Conservation (phyloP, 108 stramenopile genomes). For the Cyclostephanos tholiformis region DNA sequence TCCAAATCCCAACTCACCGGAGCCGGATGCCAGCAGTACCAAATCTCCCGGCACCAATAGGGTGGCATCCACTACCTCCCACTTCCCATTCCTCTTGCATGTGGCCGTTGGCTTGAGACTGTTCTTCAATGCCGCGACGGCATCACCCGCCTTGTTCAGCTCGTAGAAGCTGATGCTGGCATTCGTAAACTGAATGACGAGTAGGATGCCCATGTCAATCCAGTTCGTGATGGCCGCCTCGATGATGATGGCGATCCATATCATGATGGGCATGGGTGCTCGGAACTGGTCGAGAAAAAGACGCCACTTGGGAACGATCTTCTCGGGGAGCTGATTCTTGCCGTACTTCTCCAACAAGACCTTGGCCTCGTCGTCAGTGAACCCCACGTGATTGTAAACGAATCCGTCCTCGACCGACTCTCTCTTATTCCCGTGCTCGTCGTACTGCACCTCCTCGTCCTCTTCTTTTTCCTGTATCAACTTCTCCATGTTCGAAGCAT, state of each 20-base stretch:
- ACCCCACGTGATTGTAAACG: constrained; percentile 47
- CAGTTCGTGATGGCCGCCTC: constrained; percentile 52
- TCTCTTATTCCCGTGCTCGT: neutral
- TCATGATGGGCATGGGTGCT: constrained; percentile 85
- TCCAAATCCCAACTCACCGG: constrained; percentile 10
- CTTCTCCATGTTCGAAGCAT: constrained; percentile 3
- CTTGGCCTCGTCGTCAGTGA: constrained; percentile 47
- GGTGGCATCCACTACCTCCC: constrained; percentile 45
- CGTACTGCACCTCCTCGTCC: neutral
- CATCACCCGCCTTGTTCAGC: constrained; percentile 73
- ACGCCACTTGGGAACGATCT: constrained; percentile 52
- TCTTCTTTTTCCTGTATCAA: constrained; percentile 14
- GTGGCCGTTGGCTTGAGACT: constrained; percentile 67
- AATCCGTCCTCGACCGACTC: neutral
- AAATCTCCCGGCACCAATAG: constrained; percentile 66
- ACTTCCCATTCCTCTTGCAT: constrained; percentile 65
- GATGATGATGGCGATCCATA: constrained; percentile 69
- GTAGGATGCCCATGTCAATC: constrained; percentile 57
- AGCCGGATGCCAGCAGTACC: constrained; percentile 47
- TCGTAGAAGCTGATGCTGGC: constrained; percentile 65
- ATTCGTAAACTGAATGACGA: constrained; percentile 61
- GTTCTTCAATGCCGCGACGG: constrained; percentile 72
- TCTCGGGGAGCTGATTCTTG: constrained; percentile 65
- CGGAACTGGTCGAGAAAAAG: constrained; percentile 64
- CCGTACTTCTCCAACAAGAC: constrained; percentile 47